A percentile compares a stretch with the other conserved stretches of the same genome.
phyloP scores from a whole-genome alignment of 1,284 basidiomycete species.

The Trametes pubescens region DNA sequence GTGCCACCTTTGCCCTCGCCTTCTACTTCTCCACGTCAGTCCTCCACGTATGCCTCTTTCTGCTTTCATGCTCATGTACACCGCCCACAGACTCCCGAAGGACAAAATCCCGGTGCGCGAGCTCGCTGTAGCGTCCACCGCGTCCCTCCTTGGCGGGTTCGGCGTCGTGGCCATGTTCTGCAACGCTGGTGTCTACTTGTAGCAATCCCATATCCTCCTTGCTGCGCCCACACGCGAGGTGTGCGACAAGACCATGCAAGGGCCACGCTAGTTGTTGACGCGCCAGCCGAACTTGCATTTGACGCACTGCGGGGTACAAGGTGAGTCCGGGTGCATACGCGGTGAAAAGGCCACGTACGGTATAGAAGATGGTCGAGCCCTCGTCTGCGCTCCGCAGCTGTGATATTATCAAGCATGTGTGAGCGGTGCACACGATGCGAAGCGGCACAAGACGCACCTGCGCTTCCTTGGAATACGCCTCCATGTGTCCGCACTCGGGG shows the following conservation, averaged over 20 bases:
- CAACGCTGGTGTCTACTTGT: constrained; percentile 87
- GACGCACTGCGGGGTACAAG: constrained; percentile 57
- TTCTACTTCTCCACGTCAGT: constrained; percentile 92
- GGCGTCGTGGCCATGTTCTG: constrained; percentile 90
- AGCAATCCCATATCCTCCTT: constrained; percentile 39
- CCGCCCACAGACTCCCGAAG: constrained; percentile 69
- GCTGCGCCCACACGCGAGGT: constrained; percentile 11
- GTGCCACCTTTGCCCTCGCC: constrained; percentile 78
- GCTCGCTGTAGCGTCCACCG: constrained; percentile 70
- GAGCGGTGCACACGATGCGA: neutral
- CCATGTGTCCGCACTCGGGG: constrained; percentile 86
- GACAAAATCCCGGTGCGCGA: constrained; percentile 74
- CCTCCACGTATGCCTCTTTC: constrained; percentile 20
- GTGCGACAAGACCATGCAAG: neutral
- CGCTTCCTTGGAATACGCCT: constrained; percentile 81
- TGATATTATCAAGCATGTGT: constrained; percentile 37
- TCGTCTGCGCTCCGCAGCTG: constrained; percentile 91
- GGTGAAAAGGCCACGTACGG: constrained; percentile 52
- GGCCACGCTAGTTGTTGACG: constrained; percentile 65
- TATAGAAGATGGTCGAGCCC: constrained; percentile 87
- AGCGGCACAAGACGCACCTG: constrained; percentile 57
- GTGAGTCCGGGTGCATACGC: constrained; percentile 5
- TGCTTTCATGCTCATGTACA: constrained; percentile 26
- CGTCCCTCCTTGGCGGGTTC: constrained; percentile 83
- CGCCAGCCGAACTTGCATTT: constrained; percentile 81